phyloP scores from a whole-genome alignment of 371 early-diverging fungal species.

The Gilbertella persicaria region DNA sequence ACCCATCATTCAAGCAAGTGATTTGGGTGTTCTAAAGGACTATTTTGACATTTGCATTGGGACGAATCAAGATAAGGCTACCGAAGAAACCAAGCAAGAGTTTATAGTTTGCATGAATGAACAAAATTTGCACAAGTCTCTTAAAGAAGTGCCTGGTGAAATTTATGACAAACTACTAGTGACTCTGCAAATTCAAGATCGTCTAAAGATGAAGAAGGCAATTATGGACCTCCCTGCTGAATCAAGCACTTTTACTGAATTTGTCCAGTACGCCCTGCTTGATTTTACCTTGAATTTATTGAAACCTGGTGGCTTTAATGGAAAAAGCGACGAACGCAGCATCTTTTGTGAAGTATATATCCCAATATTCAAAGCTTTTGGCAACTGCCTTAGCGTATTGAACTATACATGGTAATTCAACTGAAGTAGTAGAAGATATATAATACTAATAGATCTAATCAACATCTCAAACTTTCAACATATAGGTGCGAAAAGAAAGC shows the following conservation, averaged over 20 bases:
- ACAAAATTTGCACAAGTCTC: constrained; percentile 8
- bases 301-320: constrained; percentile 6
- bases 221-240: constrained; percentile 13
- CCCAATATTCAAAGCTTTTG: constrained; percentile 25
- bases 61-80: constrained; percentile 8
- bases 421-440: constrained; percentile 1
- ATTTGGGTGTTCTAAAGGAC: constrained; percentile 15
- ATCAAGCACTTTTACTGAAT: constrained; percentile 18
- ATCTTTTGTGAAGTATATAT: constrained; percentile 19
- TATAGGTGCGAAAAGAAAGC: constrained; percentile 24
- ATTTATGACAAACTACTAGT: constrained; percentile 12
- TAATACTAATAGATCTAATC: constrained; percentile 3
- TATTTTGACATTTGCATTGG: constrained; percentile 22
- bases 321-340: constrained; percentile 19
- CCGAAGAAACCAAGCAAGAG: constrained; percentile 14
- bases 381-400: constrained; percentile 7
- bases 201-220: constrained; percentile 8
- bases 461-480: constrained; percentile 3
- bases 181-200: constrained; percentile 15
- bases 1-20: constrained; percentile 18
- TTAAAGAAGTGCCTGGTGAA: constrained; percentile 16
- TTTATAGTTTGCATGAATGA: constrained; percentile 11
- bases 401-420: constrained; percentile 16
- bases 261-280: constrained; percentile 14
- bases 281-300: constrained; percentile 20